phyloP scores from a whole-genome alignment of 2,329 filamentous ascomycete species.

The Penicillium expansum region DNA sequence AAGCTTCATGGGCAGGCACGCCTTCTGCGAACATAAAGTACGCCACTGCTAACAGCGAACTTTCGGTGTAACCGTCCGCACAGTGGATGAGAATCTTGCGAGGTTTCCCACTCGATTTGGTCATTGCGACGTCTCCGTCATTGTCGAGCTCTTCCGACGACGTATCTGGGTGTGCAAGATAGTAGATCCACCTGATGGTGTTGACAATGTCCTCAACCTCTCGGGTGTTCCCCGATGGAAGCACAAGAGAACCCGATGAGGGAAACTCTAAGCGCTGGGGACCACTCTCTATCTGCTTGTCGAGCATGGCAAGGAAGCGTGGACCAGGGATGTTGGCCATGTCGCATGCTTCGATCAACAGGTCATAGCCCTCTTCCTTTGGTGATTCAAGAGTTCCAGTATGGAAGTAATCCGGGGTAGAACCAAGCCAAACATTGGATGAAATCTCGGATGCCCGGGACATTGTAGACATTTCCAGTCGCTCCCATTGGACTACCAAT shows the following conservation, averaged over 20 bases:
- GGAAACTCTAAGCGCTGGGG: conserved; percentile 74
- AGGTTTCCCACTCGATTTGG: conserved; percentile 41
- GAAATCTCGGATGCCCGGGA: conserved; percentile 85
- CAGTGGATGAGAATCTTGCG: conserved; percentile 86
- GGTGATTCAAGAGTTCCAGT: conserved; percentile 37
- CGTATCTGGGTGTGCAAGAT: conserved; percentile 65
- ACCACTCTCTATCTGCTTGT: conserved; percentile 53
- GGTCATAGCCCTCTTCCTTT: conserved; percentile 64
- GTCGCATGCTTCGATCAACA: conserved; percentile 87
- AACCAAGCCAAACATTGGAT: conserved; percentile 84
- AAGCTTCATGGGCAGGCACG: conserved; percentile 75
- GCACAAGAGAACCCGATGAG: conserved; percentile 87
- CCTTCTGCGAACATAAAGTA: conserved; percentile 94
- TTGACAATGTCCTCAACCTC: conserved; percentile 83
- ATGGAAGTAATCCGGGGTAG: conserved; percentile 69
- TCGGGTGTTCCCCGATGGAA: conserved; percentile 75
- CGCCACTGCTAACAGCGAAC: conserved; percentile 79
- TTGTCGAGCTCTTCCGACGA: conserved; percentile 43
- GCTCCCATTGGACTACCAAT: conserved; percentile 68
- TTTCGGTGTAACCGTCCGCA: conserved; percentile 93
- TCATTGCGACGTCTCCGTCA: conserved; percentile 59
- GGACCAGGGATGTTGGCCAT: conserved; percentile 72
- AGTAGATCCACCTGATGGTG: conserved; percentile 86
- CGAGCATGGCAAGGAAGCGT: conserved; percentile 61
- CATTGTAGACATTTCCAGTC: conserved; percentile 91